Conservation (phyloP, 345 rosid genomes). For the Erysimum cheiranthoides region DNA sequence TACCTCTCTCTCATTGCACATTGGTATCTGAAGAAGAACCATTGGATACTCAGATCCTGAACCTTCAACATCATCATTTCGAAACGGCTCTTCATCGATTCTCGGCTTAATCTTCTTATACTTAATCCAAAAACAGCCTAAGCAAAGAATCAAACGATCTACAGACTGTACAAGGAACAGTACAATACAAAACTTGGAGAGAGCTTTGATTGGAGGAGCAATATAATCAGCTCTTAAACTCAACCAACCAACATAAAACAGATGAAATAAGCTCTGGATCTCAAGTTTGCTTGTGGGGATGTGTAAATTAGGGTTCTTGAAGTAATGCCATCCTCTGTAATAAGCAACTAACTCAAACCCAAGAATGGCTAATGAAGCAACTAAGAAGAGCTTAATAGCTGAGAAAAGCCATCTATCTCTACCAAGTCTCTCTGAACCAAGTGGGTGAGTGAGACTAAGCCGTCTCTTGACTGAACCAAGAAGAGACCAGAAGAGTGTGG, state of each 20-base stretch:
- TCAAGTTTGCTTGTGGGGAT: slow-evolving; percentile 57
- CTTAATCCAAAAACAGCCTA: slow-evolving; percentile 83
- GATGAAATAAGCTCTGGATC: slow-evolving; percentile 65
- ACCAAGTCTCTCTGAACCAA: slow-evolving; percentile 61
- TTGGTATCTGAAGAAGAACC: slow-evolving; percentile 92
- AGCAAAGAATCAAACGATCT: slow-evolving; percentile 71
- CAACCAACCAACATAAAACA: slow-evolving; percentile 68
- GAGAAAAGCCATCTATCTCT: slow-evolving; percentile 65
- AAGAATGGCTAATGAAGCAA: slow-evolving; percentile 55
- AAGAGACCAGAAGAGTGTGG: slow-evolving; percentile 69
- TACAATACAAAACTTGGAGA: slow-evolving; percentile 69
- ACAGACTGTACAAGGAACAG: slow-evolving; percentile 76
- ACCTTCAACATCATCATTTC: slow-evolving; percentile 58
- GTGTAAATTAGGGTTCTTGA: slow-evolving; percentile 60
- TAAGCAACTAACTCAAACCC: slow-evolving; percentile 76
- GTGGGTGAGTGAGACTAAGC: slow-evolving; percentile 58
- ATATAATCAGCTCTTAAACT: slow-evolving; percentile 65
- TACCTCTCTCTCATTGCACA: slow-evolving; percentile 90
- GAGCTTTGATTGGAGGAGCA: slow-evolving; percentile 65
- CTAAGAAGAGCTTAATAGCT: slow-evolving; percentile 61
- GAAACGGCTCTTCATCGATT: slow-evolving; percentile 55
- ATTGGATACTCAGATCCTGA: slow-evolving; percentile 60
- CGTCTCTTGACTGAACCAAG: slow-evolving; percentile 77
- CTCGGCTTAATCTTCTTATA: slow-evolving; percentile 68
- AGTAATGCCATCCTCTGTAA: slow-evolving; percentile 77